Evolutionary conservation across 352 stramenopile species (phyloP).

Genomic region (Phytophthora capsici): DNA sequence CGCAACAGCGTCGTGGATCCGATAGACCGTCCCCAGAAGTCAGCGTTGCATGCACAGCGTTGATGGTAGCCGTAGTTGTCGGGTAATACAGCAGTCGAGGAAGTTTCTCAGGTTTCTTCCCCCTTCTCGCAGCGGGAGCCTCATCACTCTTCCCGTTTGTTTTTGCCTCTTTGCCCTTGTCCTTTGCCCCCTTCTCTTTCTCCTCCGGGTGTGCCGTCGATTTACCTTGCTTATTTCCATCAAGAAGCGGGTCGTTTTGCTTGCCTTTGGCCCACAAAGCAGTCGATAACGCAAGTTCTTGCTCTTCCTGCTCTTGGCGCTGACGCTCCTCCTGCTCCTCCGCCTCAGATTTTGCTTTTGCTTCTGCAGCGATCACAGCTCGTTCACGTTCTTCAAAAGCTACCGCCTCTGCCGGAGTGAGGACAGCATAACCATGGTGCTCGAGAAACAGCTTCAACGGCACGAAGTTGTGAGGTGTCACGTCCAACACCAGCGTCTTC

Average conservation of each 20-base stretch:
- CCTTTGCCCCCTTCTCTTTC: constrained; percentile 11
- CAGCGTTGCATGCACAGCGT: constrained; percentile 61
- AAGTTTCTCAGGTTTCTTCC: constrained; percentile 50
- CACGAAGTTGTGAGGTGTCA: constrained; percentile 60
- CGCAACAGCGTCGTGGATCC: constrained; percentile 59
- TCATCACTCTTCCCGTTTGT: constrained; percentile 16
- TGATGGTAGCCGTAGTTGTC: constrained; percentile 68
- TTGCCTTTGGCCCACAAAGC: constrained; percentile 2
- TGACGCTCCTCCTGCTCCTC: constrained; percentile 24
- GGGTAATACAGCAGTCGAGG: constrained; percentile 67
- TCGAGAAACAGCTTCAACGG: constrained; percentile 51
- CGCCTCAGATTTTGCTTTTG: constrained; percentile 32
- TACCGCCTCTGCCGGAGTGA: constrained; percentile 49
- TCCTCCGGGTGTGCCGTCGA: background rate
- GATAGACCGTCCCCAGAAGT: constrained; percentile 46
- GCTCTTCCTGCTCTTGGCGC: constrained; percentile 30
- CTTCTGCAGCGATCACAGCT: constrained; percentile 25
- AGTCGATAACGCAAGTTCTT: constrained; percentile 15
- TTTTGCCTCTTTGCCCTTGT: constrained; percentile 9
- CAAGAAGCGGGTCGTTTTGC: background rate
- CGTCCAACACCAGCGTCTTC: constrained; percentile 65
- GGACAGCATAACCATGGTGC: constrained; percentile 53
- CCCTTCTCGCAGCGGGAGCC: constrained; percentile 29
- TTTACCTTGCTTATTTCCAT: background rate
- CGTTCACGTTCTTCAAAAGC: constrained; percentile 36